These are phyloP conservation scores for Xylaria flabelliformis DNA, from an alignment of 495 filamentous ascomycete genomes.

Conservation along the genomic window DNA sequence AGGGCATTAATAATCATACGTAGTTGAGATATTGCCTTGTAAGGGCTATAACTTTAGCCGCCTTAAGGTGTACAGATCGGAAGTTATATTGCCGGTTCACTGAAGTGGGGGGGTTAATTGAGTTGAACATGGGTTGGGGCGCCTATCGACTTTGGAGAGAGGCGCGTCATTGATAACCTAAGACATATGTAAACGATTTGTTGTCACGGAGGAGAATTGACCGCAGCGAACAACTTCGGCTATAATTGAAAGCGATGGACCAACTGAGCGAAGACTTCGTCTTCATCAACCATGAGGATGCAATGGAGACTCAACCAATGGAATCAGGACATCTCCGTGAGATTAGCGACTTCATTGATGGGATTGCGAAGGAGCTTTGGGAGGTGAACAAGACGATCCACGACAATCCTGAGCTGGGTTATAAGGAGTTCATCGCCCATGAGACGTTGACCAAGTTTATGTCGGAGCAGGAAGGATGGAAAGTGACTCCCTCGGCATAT, in stretches of 20 bases:
- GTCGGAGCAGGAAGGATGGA: constrained; percentile 56
- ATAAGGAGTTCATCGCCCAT: constrained; percentile 63
- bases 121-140: constrained; percentile 11
- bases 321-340: constrained; percentile 36
- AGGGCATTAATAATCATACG: neutral
- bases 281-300: constrained; percentile 37
- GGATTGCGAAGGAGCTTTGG: constrained; percentile 46
- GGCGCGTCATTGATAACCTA: neutral
- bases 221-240: neutral
- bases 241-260: constrained; percentile 25
- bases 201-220: neutral
- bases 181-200: neutral
- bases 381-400: constrained; percentile 61
- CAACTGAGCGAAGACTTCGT: constrained; percentile 35
- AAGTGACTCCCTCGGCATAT: constrained; percentile 62
- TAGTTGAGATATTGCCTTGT: neutral
- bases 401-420: constrained; percentile 66
- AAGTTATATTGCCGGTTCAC: neutral
- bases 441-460: constrained; percentile 64
- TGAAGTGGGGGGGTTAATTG: constrained; percentile 20
- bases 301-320: constrained; percentile 18
- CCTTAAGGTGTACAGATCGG: neutral
- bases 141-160: neutral
- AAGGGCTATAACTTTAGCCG: constrained; percentile 7
- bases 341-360: constrained; percentile 48